Percentiles rank a stretch among this genome's conserved stretches.
Conservation (phyloP, 2,329 filamentous ascomycete species). For the Venturia asperata region DNA sequence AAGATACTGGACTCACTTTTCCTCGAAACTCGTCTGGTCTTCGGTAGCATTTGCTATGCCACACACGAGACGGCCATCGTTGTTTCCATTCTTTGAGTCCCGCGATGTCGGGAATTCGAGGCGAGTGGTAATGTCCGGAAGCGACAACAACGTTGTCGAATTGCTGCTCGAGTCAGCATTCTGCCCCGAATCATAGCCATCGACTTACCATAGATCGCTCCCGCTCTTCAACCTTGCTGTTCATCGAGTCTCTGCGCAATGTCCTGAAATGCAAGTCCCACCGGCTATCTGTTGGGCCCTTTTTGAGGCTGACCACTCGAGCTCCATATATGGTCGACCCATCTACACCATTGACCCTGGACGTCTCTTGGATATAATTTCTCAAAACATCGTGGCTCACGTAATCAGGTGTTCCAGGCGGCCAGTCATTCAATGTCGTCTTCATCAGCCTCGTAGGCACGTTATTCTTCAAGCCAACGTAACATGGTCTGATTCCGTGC, state of each 20-base stretch:
- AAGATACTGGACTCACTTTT: constrained; percentile 66
- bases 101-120: constrained; percentile 38
- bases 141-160: constrained; percentile 46
- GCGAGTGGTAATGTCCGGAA: constrained; percentile 43
- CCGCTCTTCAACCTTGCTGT: constrained; percentile 19
- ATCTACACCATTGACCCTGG: constrained; percentile 44
- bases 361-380: constrained; percentile 56
- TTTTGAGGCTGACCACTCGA: constrained; percentile 48
- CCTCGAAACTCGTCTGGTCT: constrained; percentile 53
- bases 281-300: constrained; percentile 32
- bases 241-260: constrained; percentile 27
- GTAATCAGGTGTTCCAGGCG: constrained; percentile 51
- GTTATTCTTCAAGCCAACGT: constrained; percentile 48
- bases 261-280: constrained; percentile 50
- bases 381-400: constrained; percentile 51
- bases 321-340: constrained; percentile 50
- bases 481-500: constrained; percentile 40
- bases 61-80: constrained; percentile 34
- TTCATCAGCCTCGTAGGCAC: constrained; percentile 46
- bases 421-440: constrained; percentile 48
- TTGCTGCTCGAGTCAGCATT: constrained; percentile 44
- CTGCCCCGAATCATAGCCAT: constrained; percentile 40
- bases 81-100: constrained; percentile 37
- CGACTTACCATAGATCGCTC: constrained; percentile 24
- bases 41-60: constrained; percentile 69